Evolutionary conservation across 495 filamentous ascomycete species (phyloP).

Genomic region (Penicillium nucicola): DNA sequence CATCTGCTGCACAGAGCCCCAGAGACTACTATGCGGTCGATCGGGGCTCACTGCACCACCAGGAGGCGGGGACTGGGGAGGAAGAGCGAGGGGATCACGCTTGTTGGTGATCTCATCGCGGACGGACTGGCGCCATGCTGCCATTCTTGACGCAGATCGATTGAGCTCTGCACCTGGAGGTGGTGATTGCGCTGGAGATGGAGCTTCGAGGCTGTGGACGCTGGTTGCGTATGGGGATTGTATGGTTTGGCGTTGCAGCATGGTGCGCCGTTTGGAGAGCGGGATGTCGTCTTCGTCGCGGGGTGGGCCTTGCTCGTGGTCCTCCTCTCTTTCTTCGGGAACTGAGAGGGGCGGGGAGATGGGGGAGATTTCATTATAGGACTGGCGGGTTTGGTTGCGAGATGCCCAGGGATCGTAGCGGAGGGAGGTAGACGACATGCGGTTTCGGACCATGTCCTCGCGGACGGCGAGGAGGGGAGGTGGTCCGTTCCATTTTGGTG

Average conservation of each 20-base stretch:
- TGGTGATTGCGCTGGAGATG: constrained; percentile 8
- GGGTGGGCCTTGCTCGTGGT: background rate
- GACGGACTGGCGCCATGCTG: constrained; percentile 72
- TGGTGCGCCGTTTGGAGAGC: constrained; percentile 61
- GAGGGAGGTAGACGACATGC: constrained; percentile 39
- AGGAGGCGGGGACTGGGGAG: constrained; percentile 7
- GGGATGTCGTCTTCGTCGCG: constrained; percentile 61
- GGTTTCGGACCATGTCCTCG: constrained; percentile 35
- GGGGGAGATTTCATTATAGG: constrained; percentile 14
- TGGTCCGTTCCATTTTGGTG: constrained; percentile 32
- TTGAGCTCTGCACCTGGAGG: constrained; percentile 26
- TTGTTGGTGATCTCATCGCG: constrained; percentile 56
- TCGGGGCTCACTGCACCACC: constrained; percentile 11
- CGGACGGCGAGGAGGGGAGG: constrained; percentile 41
- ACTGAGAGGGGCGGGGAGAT: constrained; percentile 16
- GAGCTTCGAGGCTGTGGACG: constrained; percentile 14
- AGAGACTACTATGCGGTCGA: constrained; percentile 15
- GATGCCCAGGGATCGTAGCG: constrained; percentile 32
- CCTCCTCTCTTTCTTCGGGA: constrained; percentile 33
- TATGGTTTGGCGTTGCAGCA: constrained; percentile 42
- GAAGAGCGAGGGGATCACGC: constrained; percentile 32
- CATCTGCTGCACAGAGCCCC: constrained; percentile 28
- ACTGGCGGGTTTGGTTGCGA: constrained; percentile 30
- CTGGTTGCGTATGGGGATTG: constrained; percentile 15
- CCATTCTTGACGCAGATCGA: constrained; percentile 59